Evolutionary conservation across 495 filamentous ascomycete species (phyloP).

Genomic region (Hypoxylon trugodes): DNA sequence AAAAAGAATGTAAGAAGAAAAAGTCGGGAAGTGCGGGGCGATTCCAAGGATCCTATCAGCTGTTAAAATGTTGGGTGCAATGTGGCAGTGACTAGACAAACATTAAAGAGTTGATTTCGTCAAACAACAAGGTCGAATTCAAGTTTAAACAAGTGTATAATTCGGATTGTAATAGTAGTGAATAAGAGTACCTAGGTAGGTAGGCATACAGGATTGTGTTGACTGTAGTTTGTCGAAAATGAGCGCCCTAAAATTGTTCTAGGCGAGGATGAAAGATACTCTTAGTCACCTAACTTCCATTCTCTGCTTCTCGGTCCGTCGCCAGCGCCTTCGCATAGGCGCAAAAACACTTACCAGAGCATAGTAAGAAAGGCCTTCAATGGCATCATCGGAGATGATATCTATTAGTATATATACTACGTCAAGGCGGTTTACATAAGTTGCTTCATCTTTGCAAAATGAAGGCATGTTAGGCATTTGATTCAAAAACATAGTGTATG

Average conservation of each 20-base stretch:
- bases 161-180: background rate
- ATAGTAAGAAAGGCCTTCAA: conserved; percentile 26
- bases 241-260: background rate
- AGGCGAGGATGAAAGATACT: background rate
- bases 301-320: conserved; percentile 14
- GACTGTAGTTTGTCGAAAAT: background rate
- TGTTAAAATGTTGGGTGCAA: too few species aligned
- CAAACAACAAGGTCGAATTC: too few species aligned
- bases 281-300: conserved; percentile 12
- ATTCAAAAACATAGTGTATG: too few species aligned
- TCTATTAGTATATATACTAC: background rate
- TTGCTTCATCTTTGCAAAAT: conserved; percentile 4
- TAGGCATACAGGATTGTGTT: background rate
- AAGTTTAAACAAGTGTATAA: too few species aligned
- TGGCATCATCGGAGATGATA: conserved; percentile 10
- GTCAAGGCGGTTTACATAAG: background rate
- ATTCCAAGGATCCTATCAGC: too few species aligned
- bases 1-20: background rate
- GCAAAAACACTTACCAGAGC: conserved; percentile 28
- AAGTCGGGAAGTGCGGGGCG: too few species aligned
- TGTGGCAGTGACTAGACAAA: too few species aligned
- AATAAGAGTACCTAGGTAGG: background rate
- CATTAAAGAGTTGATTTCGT: too few species aligned
- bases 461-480: background rate
- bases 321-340: conserved; percentile 19